phyloP scores from a whole-genome alignment of 805 yeast species.

The Priceomyces medius region DNA sequence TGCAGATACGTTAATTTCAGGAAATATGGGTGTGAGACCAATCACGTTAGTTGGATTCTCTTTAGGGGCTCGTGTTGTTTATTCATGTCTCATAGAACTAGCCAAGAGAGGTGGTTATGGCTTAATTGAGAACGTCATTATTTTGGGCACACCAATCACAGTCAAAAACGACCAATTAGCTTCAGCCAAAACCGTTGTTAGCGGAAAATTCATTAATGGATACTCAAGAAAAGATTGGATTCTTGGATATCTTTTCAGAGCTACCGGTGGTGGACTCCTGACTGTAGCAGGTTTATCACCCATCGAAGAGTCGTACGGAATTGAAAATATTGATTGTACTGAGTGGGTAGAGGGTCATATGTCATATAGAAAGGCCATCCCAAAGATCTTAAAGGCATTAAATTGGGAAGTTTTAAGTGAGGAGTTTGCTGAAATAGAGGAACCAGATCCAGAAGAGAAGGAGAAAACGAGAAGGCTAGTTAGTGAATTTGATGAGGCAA shows the following conservation, averaged over 20 bases:
- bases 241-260: constrained; percentile 89
- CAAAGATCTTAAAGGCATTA: constrained; percentile 63
- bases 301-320: constrained; percentile 56
- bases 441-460: constrained; percentile 85
- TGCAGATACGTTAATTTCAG: constrained; percentile 85
- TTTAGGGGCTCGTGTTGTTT: constrained; percentile 87
- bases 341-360: constrained; percentile 89
- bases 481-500: constrained; percentile 82
- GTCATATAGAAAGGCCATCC: constrained; percentile 95
- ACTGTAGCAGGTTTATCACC: constrained; percentile 90
- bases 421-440: constrained; percentile 93
- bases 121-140: constrained; percentile 78
- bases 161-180: constrained; percentile 74
- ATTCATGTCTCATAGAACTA: constrained; percentile 83
- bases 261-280: constrained; percentile 90
- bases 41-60: constrained; percentile 91
- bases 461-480: constrained; percentile 82
- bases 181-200: constrained; percentile 78
- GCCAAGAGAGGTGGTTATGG: constrained; percentile 87
- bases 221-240: constrained; percentile 94
- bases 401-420: constrained; percentile 85
- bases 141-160: constrained; percentile 88
- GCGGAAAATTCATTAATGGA: constrained; percentile 88
- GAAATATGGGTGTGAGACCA: constrained; percentile 90
- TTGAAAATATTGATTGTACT: constrained; percentile 88